phyloP scores from a whole-genome alignment of 2,329 filamentous ascomycete species.

The Venturia aucupariae region DNA sequence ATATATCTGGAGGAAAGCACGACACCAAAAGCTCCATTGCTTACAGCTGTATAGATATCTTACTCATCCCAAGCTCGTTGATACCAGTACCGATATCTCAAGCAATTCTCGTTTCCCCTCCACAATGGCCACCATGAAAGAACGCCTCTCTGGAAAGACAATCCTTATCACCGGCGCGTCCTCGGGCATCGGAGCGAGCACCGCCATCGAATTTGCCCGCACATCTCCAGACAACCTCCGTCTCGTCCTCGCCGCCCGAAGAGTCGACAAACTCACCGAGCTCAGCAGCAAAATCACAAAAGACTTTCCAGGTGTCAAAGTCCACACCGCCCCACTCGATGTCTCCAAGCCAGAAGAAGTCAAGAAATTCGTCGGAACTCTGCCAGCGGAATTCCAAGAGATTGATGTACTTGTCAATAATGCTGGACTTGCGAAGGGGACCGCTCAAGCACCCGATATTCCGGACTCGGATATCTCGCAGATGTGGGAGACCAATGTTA shows the following conservation, averaged over 20 bases:
- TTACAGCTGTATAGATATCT: too few species aligned
- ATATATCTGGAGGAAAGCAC: background rate
- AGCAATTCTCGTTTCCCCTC: background rate
- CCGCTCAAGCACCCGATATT: constrained; percentile 79
- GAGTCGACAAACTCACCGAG: constrained; percentile 67
- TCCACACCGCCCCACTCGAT: constrained; percentile 76
- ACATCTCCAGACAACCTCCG: constrained; percentile 71
- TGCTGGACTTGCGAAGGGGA: constrained; percentile 82
- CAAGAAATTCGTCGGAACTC: constrained; percentile 56
- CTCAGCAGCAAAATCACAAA: constrained; percentile 66
- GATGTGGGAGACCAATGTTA: constrained; percentile 93
- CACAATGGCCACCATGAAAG: constrained; percentile 50
- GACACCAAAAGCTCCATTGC: background rate
- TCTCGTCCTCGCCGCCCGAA: constrained; percentile 80
- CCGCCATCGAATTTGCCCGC: constrained; percentile 86
- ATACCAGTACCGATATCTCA: too few species aligned
- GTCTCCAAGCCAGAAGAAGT: constrained; percentile 74
- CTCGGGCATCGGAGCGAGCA: constrained; percentile 77
- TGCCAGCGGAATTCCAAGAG: constrained; percentile 75
- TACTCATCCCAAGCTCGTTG: too few species aligned
- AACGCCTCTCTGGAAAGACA: constrained; percentile 88
- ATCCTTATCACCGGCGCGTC: constrained; percentile 86
- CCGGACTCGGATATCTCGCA: constrained; percentile 67
- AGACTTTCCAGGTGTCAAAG: constrained; percentile 71
- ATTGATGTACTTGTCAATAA: constrained; percentile 93